Base-by-base conservation (phyloP, 345 rosid species). In the Aquilaria yunnanensis region DNA sequence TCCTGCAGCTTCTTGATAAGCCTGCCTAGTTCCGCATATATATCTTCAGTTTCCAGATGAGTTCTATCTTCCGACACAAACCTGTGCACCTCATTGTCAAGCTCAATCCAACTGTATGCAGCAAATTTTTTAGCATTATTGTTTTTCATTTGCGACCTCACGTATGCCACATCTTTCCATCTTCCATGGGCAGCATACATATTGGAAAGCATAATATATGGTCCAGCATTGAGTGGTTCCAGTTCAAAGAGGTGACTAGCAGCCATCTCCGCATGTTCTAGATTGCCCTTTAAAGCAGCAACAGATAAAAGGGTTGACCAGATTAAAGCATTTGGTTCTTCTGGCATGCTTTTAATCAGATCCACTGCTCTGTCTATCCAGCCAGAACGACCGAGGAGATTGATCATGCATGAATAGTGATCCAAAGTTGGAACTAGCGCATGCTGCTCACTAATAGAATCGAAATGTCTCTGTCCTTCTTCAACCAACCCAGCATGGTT, bases 61-160 rank as follows among this genome's bases (percentile, higher is more conserved):
- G 66, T 70, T 62, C 71, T 70, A 76, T 85, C 90, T 52, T 75
- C 81, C 41, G 90, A 78, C 37, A 80, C 81, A 63, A 85, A 82
- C 63, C 74, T 80, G 70, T 82, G 87, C 57, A 82, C 72, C 70
- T 80, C 67, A 57, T 66, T 71, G 47, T 82, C 78, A 1, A 82
- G 63, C 61, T 85, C 81, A 16, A 82, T 68, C 87, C 84, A 82
- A 74, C 90, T 82, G 70, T 73, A 85, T 46, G 90, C 87, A 32
- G 85, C 82, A 43, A 74, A 75, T 53, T 82, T 85, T 56, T 73
- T 85, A 31, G 78, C 85, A 57, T 82, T 80, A 33, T 67, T 80
- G 41, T 69, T 66, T 65, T 66, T 80, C 90, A 85, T 85, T 59
- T 77, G 66, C 63, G 81, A 74, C 72, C 85, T 82, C 47, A 78